A percentile compares a stretch with the other conserved stretches of the same genome.
Evolutionary conservation across 2,329 filamentous ascomycete species (phyloP).

Genomic region (Anthostomella pinea): DNA sequence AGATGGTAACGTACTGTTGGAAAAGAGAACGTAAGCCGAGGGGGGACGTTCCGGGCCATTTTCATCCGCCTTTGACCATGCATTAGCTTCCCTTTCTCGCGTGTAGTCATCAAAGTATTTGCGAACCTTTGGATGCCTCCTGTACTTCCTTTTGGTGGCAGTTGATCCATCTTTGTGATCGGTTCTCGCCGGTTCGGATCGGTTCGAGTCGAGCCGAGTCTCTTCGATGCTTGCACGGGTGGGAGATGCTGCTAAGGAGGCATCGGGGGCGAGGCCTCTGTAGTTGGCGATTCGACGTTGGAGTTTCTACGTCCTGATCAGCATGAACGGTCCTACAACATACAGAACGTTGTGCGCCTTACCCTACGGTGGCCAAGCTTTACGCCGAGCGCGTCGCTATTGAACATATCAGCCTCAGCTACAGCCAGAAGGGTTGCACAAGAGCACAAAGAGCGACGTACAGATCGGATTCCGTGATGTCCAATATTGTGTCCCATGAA

Average conservation of each 20-base stretch:
- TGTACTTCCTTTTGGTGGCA: slow-evolving; percentile 68
- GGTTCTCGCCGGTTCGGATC: slow-evolving; percentile 41
- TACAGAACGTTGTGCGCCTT: slow-evolving; percentile 33
- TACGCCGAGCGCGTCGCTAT: slow-evolving; percentile 68
- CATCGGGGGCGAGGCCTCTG: slow-evolving; percentile 58
- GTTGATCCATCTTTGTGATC: slow-evolving; percentile 44
- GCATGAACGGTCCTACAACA: background rate
- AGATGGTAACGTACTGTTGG: slow-evolving; percentile 62
- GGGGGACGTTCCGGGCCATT: slow-evolving; percentile 77
- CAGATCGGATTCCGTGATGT: slow-evolving; percentile 83
- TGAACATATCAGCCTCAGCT: slow-evolving; percentile 17
- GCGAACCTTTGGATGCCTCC: slow-evolving; percentile 70
- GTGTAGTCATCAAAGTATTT: too few relatives aligned
- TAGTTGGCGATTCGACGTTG: slow-evolving; percentile 77
- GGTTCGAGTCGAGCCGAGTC: slow-evolving; percentile 51
- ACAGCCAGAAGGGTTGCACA: too few relatives aligned
- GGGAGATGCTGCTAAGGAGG: slow-evolving; percentile 48
- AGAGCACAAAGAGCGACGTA: slow-evolving; percentile 49
- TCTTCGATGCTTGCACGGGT: slow-evolving; percentile 53
- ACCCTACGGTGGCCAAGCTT: slow-evolving; percentile 80
- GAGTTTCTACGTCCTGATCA: slow-evolving; percentile 58
- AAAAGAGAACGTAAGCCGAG: slow-evolving; percentile 82
- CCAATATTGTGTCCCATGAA: slow-evolving; percentile 77
- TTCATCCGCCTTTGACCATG: slow-evolving; percentile 64
- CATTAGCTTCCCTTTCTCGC: too few relatives aligned